Base-by-base conservation (phyloP, 306 rosid genomes). In the Castanea mollissima region DNA sequence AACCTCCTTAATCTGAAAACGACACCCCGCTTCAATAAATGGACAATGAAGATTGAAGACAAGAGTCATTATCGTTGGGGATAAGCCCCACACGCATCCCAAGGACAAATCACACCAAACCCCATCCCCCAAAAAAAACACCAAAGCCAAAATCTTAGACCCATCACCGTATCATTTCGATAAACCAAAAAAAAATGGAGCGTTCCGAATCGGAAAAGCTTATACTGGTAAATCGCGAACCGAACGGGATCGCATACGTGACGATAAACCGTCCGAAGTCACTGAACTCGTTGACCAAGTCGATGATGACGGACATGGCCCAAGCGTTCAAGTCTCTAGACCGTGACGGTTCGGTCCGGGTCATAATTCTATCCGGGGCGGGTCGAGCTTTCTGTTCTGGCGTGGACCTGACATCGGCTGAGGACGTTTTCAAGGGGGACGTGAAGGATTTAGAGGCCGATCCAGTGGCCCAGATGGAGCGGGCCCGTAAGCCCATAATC, bases 311-410 rank as follows among this genome's bases (percentile, higher is more conserved):
- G 65, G 99, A 92, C 80, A 78, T 95, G 65, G 97, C 99, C 16
- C 85, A 51, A 6, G 86, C 91, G 8, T 84, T 95, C 80, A 90
- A 93, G 92, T 73, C 77, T 58, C 81, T 92, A 46, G 90, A 78
- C 80, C 68, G 77, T 58, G 94, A 95, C 72, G 90, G 86, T 0
- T 89, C 96, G 64, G 91, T 90, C 6, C 90, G 90, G 63, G 99
- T 85, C 14, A 87, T 95, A 55, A 75, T 95, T 19, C 82, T 95
- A 1, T 83, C 97, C 21, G 99, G 99, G 2, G 67, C 94, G 52
- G 99, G 99, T 31, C 93, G 98, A 0, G 84, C 99, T 0, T 95
- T 95, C 85, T 95, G 99, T 55, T 91, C 98, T 10, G 99, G 99
- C 3, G 98, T 95, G 19, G 98, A 95, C 69, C 91, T 95, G 3